A percentile compares a stretch with the other conserved stretches of the same genome.
Conservation (phyloP, 164 flowering plant species). For the Amborella trichopoda region DNA sequence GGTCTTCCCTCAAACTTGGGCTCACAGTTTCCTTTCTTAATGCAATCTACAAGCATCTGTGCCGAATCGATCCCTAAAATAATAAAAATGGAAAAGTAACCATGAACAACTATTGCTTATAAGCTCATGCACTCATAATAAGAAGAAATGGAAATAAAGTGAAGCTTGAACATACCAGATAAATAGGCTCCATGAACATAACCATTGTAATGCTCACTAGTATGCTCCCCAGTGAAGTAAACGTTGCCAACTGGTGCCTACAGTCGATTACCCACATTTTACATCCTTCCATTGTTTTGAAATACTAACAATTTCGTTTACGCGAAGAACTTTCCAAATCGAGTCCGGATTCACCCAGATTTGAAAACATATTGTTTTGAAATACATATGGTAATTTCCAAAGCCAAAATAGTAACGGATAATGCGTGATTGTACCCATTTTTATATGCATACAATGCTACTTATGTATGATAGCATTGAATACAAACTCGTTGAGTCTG, state of each 20-base stretch:
- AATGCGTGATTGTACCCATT: too few relatives aligned
- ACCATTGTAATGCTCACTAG: conserved; percentile 20
- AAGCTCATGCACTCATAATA: neutral
- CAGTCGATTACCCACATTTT: neutral
- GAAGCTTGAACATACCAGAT: conserved; percentile 10
- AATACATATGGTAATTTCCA: too few relatives aligned
- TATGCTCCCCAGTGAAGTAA: conserved; percentile 40
- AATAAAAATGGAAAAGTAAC: neutral
- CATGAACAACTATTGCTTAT: neutral
- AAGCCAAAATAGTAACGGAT: too few relatives aligned
- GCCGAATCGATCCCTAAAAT: conserved; percentile 21
- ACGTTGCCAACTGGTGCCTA: conserved; percentile 36
- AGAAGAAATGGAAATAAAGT: neutral
- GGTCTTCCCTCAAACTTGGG: neutral
- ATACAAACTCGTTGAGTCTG: too few relatives aligned
- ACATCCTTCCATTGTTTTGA: too few relatives aligned
- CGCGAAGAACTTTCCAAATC: too few relatives aligned
- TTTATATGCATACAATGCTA: too few relatives aligned
- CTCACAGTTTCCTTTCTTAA: conserved; percentile 7
- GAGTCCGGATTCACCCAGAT: too few relatives aligned
- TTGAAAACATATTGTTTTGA: too few relatives aligned
- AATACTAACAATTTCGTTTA: too few relatives aligned
- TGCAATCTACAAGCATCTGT: conserved; percentile 10
- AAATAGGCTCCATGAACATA: conserved; percentile 24
- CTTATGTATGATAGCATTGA: too few relatives aligned